Evolutionary conservation across 306 rosid species (phyloP).

Genomic region (Vachellia pachyceras): DNA sequence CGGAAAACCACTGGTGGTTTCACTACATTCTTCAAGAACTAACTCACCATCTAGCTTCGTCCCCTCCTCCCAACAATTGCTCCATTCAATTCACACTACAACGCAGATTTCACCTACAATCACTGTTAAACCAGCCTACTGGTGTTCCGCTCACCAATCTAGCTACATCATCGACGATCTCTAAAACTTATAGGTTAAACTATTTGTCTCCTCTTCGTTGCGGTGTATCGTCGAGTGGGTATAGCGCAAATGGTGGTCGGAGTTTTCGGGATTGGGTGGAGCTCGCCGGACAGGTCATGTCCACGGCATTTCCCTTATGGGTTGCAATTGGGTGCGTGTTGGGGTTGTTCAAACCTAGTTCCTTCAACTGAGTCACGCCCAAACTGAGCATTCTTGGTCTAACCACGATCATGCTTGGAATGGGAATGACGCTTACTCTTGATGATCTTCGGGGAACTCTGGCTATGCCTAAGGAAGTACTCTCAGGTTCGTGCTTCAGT

Average conservation of each 20-base stretch:
- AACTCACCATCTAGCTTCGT: background rate
- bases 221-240: conserved; percentile 63
- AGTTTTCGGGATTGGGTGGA: conserved; percentile 67
- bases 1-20: conserved; percentile 27
- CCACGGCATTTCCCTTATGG: conserved; percentile 85
- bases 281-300: conserved; percentile 52
- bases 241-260: conserved; percentile 33
- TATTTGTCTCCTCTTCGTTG: conserved; percentile 44
- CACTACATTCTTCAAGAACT: conserved; percentile 19
- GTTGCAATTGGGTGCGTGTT: conserved; percentile 76
- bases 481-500: conserved; percentile 79
- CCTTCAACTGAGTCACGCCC: conserved; percentile 77
- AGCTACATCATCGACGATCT: background rate
- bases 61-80: conserved; percentile 10
- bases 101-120: conserved; percentile 25
- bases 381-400: conserved; percentile 61
- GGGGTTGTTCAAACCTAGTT: conserved; percentile 64
- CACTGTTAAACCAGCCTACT: background rate
- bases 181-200: background rate
- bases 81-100: conserved; percentile 3
- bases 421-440: conserved; percentile 97
- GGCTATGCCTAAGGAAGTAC: conserved; percentile 76
- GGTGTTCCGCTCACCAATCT: background rate
- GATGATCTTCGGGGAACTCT: conserved; percentile 79
- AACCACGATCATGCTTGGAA: conserved; percentile 75